Conservation (phyloP, 345 rosid genomes). For the Rhizophora apiculata region DNA sequence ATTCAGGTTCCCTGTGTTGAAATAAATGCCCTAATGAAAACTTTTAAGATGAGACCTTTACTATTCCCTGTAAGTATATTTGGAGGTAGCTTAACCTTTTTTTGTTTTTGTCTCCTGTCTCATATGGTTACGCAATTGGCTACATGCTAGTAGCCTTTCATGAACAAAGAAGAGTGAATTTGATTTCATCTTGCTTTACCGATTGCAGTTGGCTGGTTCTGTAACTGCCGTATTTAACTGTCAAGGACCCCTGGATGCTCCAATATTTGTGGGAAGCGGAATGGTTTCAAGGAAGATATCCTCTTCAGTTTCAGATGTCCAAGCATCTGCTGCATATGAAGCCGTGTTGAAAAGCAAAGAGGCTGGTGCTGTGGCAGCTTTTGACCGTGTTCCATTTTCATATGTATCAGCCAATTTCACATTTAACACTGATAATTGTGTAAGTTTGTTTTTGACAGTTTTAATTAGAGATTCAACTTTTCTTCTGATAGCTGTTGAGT, state of each 20-base stretch:
- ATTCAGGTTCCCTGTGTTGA: constrained; percentile 86
- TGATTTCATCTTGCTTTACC: constrained; percentile 23
- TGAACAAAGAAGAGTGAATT: background rate
- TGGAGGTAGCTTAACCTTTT: background rate
- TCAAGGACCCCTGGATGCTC: constrained; percentile 98
- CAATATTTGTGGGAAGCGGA: constrained; percentile 94
- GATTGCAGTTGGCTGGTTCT: constrained; percentile 89
- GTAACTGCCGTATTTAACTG: constrained; percentile 96
- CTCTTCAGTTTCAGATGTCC: constrained; percentile 54
- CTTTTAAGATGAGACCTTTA: constrained; percentile 90
- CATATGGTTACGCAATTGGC: too few relatives aligned
- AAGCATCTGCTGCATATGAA: constrained; percentile 75
- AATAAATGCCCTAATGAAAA: constrained; percentile 84
- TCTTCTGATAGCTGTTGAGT: background rate
- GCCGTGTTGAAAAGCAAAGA: constrained; percentile 88
- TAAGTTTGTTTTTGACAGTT: constrained; percentile 41
- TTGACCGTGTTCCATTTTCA: constrained; percentile 96
- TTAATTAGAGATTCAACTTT: background rate
- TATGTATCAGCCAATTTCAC: constrained; percentile 96
- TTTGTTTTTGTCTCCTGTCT: background rate
- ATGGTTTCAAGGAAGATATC: constrained; percentile 88
- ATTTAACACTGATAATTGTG: constrained; percentile 88
- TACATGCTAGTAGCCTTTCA: background rate
- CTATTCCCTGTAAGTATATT: constrained; percentile 65
- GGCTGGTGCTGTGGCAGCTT: constrained; percentile 97